Conservation (phyloP, 148 eudicot species). For the Simmondsia chinensis region DNA sequence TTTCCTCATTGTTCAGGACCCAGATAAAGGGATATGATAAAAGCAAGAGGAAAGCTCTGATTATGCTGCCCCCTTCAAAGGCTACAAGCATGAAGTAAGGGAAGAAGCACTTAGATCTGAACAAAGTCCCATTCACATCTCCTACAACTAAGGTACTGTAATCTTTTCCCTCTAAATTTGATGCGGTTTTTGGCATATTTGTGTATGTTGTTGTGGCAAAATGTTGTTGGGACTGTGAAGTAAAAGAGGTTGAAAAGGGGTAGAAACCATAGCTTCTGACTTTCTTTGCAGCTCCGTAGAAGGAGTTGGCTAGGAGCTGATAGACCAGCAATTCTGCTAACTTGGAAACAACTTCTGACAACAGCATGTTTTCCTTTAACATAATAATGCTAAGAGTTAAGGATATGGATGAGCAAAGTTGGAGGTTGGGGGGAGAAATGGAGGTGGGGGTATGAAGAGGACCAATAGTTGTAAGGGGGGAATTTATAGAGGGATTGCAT, state of each 20-base stretch:
- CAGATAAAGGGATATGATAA: constrained; percentile 40
- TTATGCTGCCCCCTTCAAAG: constrained; percentile 85
- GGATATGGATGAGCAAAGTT: neutral
- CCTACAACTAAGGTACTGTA: constrained; percentile 54
- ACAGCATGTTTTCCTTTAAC: constrained; percentile 27
- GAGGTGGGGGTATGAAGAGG: constrained; percentile 6
- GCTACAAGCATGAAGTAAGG: constrained; percentile 94
- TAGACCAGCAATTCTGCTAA: constrained; percentile 52
- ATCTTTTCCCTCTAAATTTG: constrained; percentile 4
- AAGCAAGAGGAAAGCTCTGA: constrained; percentile 66
- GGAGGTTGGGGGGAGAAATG: neutral
- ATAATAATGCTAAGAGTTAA: too few relatives aligned
- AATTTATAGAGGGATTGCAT: constrained; percentile 29
- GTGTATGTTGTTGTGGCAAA: constrained; percentile 22
- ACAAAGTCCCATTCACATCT: constrained; percentile 48
- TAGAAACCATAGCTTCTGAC: constrained; percentile 32
- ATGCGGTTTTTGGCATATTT: constrained; percentile 15
- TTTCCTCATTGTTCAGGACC: constrained; percentile 33
- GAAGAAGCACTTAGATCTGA: constrained; percentile 61
- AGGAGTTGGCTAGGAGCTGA: constrained; percentile 57
- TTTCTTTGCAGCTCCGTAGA: constrained; percentile 42
- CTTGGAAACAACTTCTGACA: constrained; percentile 32
- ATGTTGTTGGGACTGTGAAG: constrained; percentile 18
- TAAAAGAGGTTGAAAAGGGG: constrained; percentile 27
- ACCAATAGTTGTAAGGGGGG: constrained; percentile 12